Evolutionary conservation across 2,329 filamentous ascomycete species (phyloP).

Genomic region (Aphanocladium album): DNA sequence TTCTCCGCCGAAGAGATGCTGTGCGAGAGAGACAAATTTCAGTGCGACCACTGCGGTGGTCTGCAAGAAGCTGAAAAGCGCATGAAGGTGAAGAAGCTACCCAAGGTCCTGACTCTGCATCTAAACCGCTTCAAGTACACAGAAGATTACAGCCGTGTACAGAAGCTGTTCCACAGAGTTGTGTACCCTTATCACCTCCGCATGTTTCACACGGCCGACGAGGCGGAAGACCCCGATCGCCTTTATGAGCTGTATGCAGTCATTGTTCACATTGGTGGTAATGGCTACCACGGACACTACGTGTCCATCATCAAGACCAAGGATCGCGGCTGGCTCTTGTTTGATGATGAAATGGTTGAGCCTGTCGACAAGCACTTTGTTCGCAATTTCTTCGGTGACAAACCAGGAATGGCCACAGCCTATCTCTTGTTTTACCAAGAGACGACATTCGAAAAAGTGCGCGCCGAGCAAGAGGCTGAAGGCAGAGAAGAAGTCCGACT

Average conservation of each 20-base stretch:
- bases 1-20: conserved; percentile 99
- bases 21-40: conserved; percentile 97
- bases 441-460: conserved; percentile 63
- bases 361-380: conserved; percentile 96
- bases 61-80: conserved; percentile 96
- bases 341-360: conserved; percentile 98
- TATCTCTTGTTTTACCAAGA: conserved; percentile 99
- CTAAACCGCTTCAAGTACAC: conserved; percentile 98
- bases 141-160: conserved; percentile 85
- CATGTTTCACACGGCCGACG: conserved; percentile 95
- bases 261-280: conserved; percentile 93
- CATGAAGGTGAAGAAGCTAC: conserved; percentile 97
- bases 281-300: conserved; percentile 96
- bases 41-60: conserved; percentile 95
- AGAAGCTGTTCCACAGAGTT: conserved; percentile 95
- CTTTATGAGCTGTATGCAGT: conserved; percentile 96
- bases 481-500: conserved; percentile 58
- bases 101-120: conserved; percentile 86
- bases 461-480: conserved; percentile 79
- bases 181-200: conserved; percentile 96
- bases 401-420: conserved; percentile 82
- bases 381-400: conserved; percentile 94
- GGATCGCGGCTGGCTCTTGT: conserved; percentile 90
- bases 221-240: conserved; percentile 87
- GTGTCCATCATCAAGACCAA: conserved; percentile 97